Base-by-base conservation (phyloP, 768 basidiomycete genomes). In the Grammothele lineata region DNA sequence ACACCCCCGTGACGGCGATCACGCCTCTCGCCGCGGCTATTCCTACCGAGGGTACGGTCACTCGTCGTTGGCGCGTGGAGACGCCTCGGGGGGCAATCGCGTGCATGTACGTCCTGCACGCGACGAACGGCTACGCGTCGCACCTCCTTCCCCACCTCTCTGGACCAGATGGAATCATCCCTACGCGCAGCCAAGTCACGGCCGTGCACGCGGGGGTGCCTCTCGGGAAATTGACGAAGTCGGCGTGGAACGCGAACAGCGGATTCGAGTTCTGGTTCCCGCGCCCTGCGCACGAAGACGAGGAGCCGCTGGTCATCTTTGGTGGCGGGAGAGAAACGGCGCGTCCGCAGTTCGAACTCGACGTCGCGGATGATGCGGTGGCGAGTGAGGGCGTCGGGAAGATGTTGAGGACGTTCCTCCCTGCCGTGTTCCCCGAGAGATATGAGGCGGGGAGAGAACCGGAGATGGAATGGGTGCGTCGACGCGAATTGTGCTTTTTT, bases 211-310 rank as follows among this genome's bases (percentile, higher is more conserved):
- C 78, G 0, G 53, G 60, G 3, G 74, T 72, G 0, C 50, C 69
- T 0, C 46, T 66, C 2, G 59, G 70, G 11, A 58, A 70, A 14
- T 60, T 83, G 21, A 70, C 69, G 11, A 65, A 50, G 54, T 61
- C 35, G 65, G 80, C 66, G 52, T 50, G 77, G 66, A 46, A 66
- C 70, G 50, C 72, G 3, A 36, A 8, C 35, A 19, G 6, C 18
- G 78, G 77, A 0, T 75, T 69, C 57, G 84, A 88, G 54, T 92
- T 92, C 60, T 91, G 86, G 85, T 90, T 92, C 59, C 83, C 87
- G n/a, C 74, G 89, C 12, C 79, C 80, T 0, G 56, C 56, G 5
- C 18, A 5, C 10, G 18, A 38, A 10, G 59, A 61, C 8, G 66
- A 70, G 26, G 60, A 64, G 4, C 84, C 87, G 0, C 63, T 88